These are phyloP conservation scores for Rossbeevera mucosa DNA, from an alignment of 768 basidiomycete genomes.

Conservation along the genomic window DNA sequence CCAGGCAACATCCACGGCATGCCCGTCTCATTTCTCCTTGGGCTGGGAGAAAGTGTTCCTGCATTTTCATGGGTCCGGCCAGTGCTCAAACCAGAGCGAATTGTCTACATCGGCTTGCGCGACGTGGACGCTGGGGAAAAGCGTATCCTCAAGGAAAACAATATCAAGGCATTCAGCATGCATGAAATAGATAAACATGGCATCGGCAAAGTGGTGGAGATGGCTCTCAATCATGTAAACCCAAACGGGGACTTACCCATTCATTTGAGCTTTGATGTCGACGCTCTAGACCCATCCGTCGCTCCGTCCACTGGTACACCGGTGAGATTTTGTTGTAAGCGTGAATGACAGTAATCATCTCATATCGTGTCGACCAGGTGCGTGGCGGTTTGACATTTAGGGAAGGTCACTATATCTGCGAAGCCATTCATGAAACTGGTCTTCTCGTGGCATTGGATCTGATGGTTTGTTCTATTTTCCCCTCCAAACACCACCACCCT, in stretches of 20 bases:
- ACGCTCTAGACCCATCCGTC: slow-evolving; percentile 89
- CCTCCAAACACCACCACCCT: slow-evolving; percentile 1
- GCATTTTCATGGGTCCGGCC: slow-evolving; percentile 61
- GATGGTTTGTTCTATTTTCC: slow-evolving; percentile 56
- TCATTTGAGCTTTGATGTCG: slow-evolving; percentile 95
- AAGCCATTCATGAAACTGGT: slow-evolving; percentile 89
- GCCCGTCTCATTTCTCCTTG: slow-evolving; percentile 91
- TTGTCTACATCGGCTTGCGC: slow-evolving; percentile 97
- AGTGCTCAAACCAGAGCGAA: slow-evolving; percentile 59
- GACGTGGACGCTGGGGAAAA: slow-evolving; percentile 91
- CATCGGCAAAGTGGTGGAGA: slow-evolving; percentile 91
- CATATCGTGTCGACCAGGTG: slow-evolving; percentile 42
- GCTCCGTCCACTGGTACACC: slow-evolving; percentile 96
- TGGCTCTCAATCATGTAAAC: slow-evolving; percentile 94
- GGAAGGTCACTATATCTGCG: slow-evolving; percentile 98
- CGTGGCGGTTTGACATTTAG: slow-evolving; percentile 94
- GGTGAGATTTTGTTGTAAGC: slow-evolving; percentile 37
- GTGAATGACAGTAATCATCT: not conserved
- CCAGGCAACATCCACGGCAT: slow-evolving; percentile 96
- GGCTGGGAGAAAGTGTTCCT: slow-evolving; percentile 36
- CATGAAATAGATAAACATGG: slow-evolving; percentile 86
- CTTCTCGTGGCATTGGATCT: slow-evolving; percentile 88
- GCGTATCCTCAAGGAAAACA: slow-evolving; percentile 71
- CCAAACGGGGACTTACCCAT: slow-evolving; percentile 79
- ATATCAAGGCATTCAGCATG: slow-evolving; percentile 88